phyloP scores from a whole-genome alignment of 495 filamentous ascomycete species.

The Diplogelasinospora grovesii region DNA sequence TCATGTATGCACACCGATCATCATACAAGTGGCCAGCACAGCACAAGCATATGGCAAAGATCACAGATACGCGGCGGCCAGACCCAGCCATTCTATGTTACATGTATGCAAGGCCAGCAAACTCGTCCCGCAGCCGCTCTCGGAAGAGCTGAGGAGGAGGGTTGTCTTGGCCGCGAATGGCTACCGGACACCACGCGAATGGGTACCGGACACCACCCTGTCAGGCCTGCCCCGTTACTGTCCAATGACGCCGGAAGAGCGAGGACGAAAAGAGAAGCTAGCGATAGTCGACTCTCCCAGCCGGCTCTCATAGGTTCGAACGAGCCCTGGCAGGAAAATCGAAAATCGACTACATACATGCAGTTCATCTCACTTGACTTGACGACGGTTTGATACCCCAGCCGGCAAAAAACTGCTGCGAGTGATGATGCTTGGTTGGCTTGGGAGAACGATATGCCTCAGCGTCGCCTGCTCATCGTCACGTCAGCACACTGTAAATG shows the following conservation, averaged over 20 bases:
- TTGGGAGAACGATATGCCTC: conserved; percentile 1
- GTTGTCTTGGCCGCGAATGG: conserved; percentile 2
- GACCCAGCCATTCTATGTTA: conserved; percentile 19
- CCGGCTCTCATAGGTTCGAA: conserved; percentile 15
- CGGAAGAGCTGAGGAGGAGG: conserved; percentile 10
- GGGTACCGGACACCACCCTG: too few relatives aligned
- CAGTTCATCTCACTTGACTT: conserved; percentile 38
- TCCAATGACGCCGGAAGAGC: conserved; percentile 10
- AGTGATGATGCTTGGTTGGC: too few relatives aligned
- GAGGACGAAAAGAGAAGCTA: conserved; percentile 11
- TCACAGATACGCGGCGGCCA: conserved; percentile 14
- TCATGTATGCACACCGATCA: conserved; percentile 2
- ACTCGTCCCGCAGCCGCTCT: too few relatives aligned
- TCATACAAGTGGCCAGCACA: conserved; percentile 8
- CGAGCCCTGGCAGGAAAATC: conserved; percentile 3
- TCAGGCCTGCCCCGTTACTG: conserved; percentile 3
- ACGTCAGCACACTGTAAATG: conserved; percentile 11
- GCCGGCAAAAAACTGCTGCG: conserved; percentile 7
- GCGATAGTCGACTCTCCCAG: background rate
- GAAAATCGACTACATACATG: conserved; percentile 26
- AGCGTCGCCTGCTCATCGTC: conserved; percentile 7
- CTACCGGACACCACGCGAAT: too few relatives aligned
- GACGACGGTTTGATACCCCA: conserved; percentile 18
- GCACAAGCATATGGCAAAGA: conserved; percentile 7
- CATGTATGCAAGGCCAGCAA: conserved; percentile 38